These are phyloP conservation scores for Wickerhamomyces canadensis DNA, from an alignment of 805 yeast species.

Conservation along the genomic window DNA sequence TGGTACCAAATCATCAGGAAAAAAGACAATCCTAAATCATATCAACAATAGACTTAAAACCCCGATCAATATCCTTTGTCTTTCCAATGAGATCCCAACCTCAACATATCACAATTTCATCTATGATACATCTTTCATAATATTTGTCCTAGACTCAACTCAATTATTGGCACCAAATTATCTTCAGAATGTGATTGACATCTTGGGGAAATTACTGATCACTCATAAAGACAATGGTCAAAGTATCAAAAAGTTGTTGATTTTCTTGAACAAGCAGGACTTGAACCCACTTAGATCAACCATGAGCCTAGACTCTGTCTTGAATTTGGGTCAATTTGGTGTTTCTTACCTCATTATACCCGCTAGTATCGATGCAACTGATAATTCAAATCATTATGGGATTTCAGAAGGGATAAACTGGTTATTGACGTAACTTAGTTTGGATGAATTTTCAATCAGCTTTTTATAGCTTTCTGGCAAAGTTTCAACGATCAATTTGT, in stretches of 20 bases:
- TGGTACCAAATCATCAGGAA: slow-evolving; percentile 17
- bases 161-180: slow-evolving; percentile 8
- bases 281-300: slow-evolving; percentile 3
- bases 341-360: slow-evolving; percentile 17
- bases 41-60: slow-evolving; percentile 6
- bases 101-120: slow-evolving; percentile 17
- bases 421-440: slow-evolving; percentile 20
- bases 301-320: slow-evolving; percentile 10
- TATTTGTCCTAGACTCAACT: slow-evolving; percentile 20
- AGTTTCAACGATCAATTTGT: slow-evolving; percentile 4
- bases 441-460: slow-evolving; percentile 20
- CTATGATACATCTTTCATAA: slow-evolving; percentile 12
- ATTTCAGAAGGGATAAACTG: slow-evolving; percentile 23
- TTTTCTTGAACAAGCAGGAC: slow-evolving; percentile 19
- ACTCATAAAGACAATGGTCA: background rate
- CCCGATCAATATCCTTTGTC: slow-evolving; percentile 15
- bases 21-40: slow-evolving; percentile 12
- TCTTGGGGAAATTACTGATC: background rate
- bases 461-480: slow-evolving; percentile 26
- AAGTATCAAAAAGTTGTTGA: slow-evolving; percentile 9
- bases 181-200: slow-evolving; percentile 5
- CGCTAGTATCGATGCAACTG: slow-evolving; percentile 6
- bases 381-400: slow-evolving; percentile 12
- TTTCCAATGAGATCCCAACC: slow-evolving; percentile 15
- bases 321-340: slow-evolving; percentile 4